Evolutionary conservation across 2,329 filamentous ascomycete genomes (phyloP), one percentile per base, ranked within the genome.

Genomic region (Diaporthe ampelina): DNA sequence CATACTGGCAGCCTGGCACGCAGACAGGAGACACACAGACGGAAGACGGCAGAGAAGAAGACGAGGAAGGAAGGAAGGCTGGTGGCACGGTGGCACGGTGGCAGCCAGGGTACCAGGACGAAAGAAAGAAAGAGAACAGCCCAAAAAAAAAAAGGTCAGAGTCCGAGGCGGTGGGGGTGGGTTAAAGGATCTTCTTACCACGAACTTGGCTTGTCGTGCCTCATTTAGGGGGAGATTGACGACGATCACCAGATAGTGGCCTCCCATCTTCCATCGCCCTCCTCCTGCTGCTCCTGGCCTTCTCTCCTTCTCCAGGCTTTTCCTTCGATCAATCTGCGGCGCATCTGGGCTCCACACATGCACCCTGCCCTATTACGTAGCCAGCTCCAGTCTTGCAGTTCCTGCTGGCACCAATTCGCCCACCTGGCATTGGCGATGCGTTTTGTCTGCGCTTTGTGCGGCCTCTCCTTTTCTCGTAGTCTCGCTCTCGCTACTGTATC

Each of bases 141-240:
- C n/a, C n/a, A 58, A 6, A 8, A 26, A 37, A 17, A 50, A 67
- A 68, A 54, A 40, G 63, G 63, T n/a, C 48, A 68, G 13, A 35
- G 43, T 45, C 24, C 59, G 70, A 54, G 40, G 40, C 57, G 59
- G 70, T 63, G 57, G 57, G 70, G 70, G 24, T 48, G 19, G 48
- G 4, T 72, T 63, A 61, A 61, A 72, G 70, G 70, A 72, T 72
- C 70, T 72, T 72, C 70, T 72, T 45, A 29, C 58, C 68, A 65
- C 54, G 57, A 50, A 48, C 68, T 29, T 54, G 73, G 73, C 59
- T 70, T 57, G 40, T 71, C 24, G 70, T 58, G 40, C 57, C 65
- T 63, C 68, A 65, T 72, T 74, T 74, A 57, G 68, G 73, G 58
- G 58, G 73, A 74, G 56, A 74, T 74, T 70, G 58, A 56, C 69